Evolutionary conservation across 345 rosid genomes (phyloP).

Genomic region (Cardamine occulta): DNA sequence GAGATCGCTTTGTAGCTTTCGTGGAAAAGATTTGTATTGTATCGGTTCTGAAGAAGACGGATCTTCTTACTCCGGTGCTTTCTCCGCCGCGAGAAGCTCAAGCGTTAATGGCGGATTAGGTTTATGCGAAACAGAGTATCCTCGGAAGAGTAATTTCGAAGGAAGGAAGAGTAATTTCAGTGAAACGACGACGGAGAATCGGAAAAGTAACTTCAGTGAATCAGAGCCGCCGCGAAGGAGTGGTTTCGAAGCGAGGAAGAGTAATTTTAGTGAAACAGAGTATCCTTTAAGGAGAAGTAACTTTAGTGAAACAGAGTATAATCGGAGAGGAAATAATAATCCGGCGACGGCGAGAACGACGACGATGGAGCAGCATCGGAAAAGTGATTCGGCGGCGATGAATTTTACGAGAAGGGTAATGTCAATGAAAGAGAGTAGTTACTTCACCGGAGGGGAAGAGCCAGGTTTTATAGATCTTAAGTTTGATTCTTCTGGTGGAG

Average conservation of each 20-base stretch:
- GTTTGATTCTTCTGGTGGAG: conserved; percentile 67
- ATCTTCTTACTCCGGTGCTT: conserved; percentile 61
- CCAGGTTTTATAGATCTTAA: conserved; percentile 88
- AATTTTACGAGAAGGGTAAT: conserved; percentile 60
- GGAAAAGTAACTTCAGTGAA: conserved; percentile 87
- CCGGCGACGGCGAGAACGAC: not conserved
- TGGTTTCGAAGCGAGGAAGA: too few relatives aligned
- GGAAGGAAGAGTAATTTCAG: conserved; percentile 45
- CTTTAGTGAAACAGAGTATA: conserved; percentile 52
- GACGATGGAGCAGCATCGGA: conserved; percentile 40
- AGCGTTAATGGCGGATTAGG: conserved; percentile 69
- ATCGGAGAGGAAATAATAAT: conserved; percentile 49
- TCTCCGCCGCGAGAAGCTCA: conserved; percentile 85
- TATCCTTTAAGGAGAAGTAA: conserved; percentile 48
- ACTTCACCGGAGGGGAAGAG: conserved; percentile 72
- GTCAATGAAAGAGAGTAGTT: conserved; percentile 75
- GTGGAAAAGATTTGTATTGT: conserved; percentile 55
- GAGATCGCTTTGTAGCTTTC: conserved; percentile 88
- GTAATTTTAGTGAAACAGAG: conserved; percentile 53
- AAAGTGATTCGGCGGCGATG: conserved; percentile 36
- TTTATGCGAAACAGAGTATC: conserved; percentile 62
- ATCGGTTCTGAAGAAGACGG: conserved; percentile 78
- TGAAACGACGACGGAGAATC: conserved; percentile 57
- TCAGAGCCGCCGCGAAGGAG: too few relatives aligned
- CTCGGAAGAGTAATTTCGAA: conserved; percentile 72